Base-by-base conservation (phyloP, 73 alveolate species). In the Symbiodinium pilosum region DNA sequence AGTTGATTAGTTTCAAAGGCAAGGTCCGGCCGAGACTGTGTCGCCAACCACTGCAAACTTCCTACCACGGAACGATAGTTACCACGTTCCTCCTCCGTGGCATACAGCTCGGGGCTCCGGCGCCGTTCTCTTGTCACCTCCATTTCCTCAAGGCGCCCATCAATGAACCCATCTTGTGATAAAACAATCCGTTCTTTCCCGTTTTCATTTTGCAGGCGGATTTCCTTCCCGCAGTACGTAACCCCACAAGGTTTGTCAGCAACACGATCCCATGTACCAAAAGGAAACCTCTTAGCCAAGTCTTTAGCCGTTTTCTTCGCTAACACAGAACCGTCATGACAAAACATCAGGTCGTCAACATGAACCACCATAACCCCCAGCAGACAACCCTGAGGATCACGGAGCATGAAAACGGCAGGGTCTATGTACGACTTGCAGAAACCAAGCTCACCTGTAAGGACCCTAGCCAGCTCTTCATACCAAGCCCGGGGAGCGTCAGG, bases 401-500 rank as follows among this genome's bases (percentile, higher is more conserved):
- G 42, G 44, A 84, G 28, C 32, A 3, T 28, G 26, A 84, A 84
- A 12, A 36, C 43, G 34, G 92, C 92, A 3, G 92, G 92, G 3
- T 84, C 92, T 2, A 34, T 42, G 3, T 8, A 0, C 11, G 73
- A 42, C 34, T 84, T 52, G 7, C 47, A 21, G n/a, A 84, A 42
- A 0, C 71, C 71, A 21, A 84, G 24, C 41, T 84, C 92, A 5
- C 21, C 28, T 30, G 5, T 43, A 16, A 84, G 34, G 3, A 84
- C 26, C 0, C 92, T 1, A 0, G 92, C 26, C 0, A 84, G 92
- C 54, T 84, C 92, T 7, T 40, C 36, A 43, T 42, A 84, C 92
- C 92, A 84, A 1, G 92, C 92, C 4, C 92, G 28, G 8, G 92
- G 92, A 6, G 92, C 92, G 30, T 84, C 92, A 0, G 92, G 75